Evolutionary conservation across 768 basidiomycete species (phyloP).

Genomic region (Suillus hirtellus): DNA sequence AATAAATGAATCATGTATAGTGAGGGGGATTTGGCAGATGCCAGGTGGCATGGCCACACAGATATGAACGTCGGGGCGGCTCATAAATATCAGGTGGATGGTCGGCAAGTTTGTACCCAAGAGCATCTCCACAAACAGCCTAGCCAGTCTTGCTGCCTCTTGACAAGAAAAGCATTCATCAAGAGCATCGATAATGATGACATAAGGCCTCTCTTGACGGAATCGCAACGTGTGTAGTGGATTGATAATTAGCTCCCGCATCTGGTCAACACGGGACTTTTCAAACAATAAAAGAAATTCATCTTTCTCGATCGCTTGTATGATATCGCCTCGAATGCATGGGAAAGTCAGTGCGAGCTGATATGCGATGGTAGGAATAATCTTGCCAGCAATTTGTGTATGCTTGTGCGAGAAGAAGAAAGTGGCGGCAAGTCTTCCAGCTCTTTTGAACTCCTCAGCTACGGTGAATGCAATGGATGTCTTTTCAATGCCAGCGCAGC

Average conservation of each 20-base stretch:
- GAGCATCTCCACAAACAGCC: constrained; percentile 10
- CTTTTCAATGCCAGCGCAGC: background rate
- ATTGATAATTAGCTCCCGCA: constrained; percentile 16
- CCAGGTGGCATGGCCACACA: constrained; percentile 10
- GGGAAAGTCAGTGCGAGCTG: constrained; percentile 19
- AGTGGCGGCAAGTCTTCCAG: constrained; percentile 18
- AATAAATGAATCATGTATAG: constrained; percentile 11
- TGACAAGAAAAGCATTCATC: constrained; percentile 15
- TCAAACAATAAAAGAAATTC: constrained; percentile 8
- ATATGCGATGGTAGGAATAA: constrained; percentile 21
- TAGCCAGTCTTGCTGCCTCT: constrained; percentile 15
- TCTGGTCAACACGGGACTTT: constrained; percentile 11
- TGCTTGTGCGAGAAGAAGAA: constrained; percentile 21
- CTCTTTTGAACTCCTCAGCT: constrained; percentile 4
- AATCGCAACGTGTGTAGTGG: constrained; percentile 10
- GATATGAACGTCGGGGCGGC: background rate
- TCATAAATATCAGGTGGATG: constrained; percentile 1
- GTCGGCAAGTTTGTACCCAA: background rate
- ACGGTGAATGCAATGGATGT: background rate
- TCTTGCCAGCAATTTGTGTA: background rate
- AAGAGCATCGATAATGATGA: constrained; percentile 10
- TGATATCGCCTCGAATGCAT: constrained; percentile 10
- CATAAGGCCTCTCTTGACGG: constrained; percentile 6
- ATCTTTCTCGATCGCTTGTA: constrained; percentile 14
- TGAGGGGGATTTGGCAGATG: background rate